phyloP scores from a whole-genome alignment of 106 monocot species.

The Xerophyta viscosa region DNA sequence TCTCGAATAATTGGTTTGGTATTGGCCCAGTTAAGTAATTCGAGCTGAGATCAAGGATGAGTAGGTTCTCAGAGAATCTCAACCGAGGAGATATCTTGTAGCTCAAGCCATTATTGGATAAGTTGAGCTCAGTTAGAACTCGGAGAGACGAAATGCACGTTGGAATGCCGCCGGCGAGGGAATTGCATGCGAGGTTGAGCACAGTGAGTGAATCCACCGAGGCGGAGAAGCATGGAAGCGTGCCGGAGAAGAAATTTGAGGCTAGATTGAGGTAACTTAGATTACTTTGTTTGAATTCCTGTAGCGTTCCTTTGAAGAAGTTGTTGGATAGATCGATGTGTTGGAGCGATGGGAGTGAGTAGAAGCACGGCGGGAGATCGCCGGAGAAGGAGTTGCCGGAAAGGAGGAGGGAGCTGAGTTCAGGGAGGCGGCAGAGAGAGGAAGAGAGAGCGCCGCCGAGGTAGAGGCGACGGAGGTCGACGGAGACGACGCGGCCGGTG shows the following conservation, averaged over 20 bases:
- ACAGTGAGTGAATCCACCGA: conserved; percentile 24
- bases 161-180: conserved; percentile 70
- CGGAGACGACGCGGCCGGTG: conserved; percentile 28
- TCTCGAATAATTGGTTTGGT: conserved; percentile 40
- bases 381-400: conserved; percentile 36
- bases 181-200: conserved; percentile 62
- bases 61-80: conserved; percentile 62
- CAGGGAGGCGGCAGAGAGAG: conserved; percentile 38
- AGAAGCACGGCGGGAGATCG: conserved; percentile 33
- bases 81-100: conserved; percentile 72
- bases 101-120: conserved; percentile 62
- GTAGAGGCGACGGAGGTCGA: conserved; percentile 21
- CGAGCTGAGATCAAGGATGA: conserved; percentile 65
- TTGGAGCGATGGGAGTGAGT: conserved; percentile 29
- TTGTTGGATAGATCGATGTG: conserved; percentile 43
- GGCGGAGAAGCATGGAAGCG: conserved; percentile 55
- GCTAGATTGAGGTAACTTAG: conserved; percentile 33
- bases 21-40: conserved; percentile 63
- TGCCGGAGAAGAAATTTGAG: conserved; percentile 45
- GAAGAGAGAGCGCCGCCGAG: conserved; percentile 11
- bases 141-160: conserved; percentile 67
- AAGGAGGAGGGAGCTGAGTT: conserved; percentile 32
- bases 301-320: conserved; percentile 16
- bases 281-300: conserved; percentile 32
- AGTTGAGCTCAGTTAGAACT: conserved; percentile 48